Percentiles rank a stretch among this genome's conserved stretches.
These are phyloP conservation scores for Talaromyces liani DNA, from an alignment of 495 filamentous ascomycete genomes.

Conservation along the genomic window DNA sequence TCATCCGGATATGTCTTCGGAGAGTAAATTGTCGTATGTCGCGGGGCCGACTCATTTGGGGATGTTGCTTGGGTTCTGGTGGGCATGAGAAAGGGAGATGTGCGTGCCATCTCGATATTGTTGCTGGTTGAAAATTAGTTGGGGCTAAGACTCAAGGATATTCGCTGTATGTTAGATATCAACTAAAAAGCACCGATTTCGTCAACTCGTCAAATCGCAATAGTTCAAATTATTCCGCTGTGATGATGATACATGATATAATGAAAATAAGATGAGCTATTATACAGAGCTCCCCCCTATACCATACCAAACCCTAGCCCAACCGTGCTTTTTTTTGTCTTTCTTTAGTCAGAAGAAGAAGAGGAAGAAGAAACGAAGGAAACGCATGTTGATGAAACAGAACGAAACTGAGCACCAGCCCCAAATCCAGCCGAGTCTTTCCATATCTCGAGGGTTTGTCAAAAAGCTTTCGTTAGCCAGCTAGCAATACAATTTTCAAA, in stretches of 20 bases:
- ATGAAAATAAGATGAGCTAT: background rate
- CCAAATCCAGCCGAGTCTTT: conserved; percentile 18
- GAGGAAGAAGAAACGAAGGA: conserved; percentile 19
- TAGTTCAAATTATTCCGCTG: background rate
- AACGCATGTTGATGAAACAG: conserved; percentile 9
- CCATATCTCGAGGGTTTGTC: conserved; percentile 12
- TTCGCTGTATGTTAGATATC: too few species aligned
- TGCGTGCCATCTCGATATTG: too few species aligned
- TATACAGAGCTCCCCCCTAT: background rate
- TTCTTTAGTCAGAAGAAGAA: conserved; percentile 8
- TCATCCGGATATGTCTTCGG: too few species aligned
- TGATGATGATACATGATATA: background rate
- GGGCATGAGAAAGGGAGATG: too few species aligned
- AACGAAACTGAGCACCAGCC: conserved; percentile 14
- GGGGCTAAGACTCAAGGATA: too few species aligned
- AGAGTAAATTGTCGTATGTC: too few species aligned
- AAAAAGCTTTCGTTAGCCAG: conserved; percentile 29
- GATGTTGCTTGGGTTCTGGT: too few species aligned
- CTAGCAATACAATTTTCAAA: conserved; percentile 37
- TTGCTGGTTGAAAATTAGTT: background rate
- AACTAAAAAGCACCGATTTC: background rate
- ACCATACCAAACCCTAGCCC: background rate
- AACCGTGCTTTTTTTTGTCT: background rate
- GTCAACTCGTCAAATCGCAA: background rate
- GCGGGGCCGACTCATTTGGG: too few species aligned